Evolutionary conservation across 2,329 filamentous ascomycete species (phyloP).

Genomic region (Aspergillus ustus): DNA sequence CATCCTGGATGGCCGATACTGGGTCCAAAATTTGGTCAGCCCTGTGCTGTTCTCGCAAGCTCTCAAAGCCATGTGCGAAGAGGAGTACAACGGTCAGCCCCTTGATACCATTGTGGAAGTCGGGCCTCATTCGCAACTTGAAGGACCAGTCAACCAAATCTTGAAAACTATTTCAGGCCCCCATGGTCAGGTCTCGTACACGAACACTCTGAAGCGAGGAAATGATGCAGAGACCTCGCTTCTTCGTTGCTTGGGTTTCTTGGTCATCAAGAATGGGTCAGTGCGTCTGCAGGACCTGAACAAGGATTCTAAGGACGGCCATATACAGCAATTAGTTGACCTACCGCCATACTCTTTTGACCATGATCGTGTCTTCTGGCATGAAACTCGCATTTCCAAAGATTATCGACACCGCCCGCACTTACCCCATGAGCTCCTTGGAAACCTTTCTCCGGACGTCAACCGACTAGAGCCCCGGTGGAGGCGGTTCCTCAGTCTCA

Average conservation of each 20-base stretch:
- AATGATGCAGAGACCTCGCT: conserved; percentile 4
- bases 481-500: conserved; percentile 9
- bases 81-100: conserved; percentile 4
- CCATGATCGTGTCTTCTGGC: conserved; percentile 13
- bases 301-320: conserved; percentile 9
- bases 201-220: conserved; percentile 12
- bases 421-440: conserved; percentile 3
- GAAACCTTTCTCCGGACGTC: background rate
- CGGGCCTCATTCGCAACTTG: conserved; percentile 10
- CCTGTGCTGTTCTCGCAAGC: conserved; percentile 13
- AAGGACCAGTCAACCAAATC: conserved; percentile 12
- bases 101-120: conserved; percentile 13
- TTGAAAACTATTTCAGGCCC: conserved; percentile 1
- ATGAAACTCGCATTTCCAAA: conserved; percentile 7
- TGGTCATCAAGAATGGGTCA: conserved; percentile 13
- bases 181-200: conserved; percentile 8
- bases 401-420: conserved; percentile 2
- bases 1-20: conserved; percentile 10
- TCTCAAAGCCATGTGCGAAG: conserved; percentile 9
- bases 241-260: conserved; percentile 6
- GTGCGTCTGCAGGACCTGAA: conserved; percentile 4
- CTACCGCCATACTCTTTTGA: conserved; percentile 12
- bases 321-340: conserved; percentile 6
- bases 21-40: conserved; percentile 12
- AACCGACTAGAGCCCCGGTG: conserved; percentile 11